Evolutionary conservation across 2,329 filamentous ascomycete genomes (phyloP), one percentile per base, ranked within the genome.

Genomic region (Pyricularia sp.): DNA sequence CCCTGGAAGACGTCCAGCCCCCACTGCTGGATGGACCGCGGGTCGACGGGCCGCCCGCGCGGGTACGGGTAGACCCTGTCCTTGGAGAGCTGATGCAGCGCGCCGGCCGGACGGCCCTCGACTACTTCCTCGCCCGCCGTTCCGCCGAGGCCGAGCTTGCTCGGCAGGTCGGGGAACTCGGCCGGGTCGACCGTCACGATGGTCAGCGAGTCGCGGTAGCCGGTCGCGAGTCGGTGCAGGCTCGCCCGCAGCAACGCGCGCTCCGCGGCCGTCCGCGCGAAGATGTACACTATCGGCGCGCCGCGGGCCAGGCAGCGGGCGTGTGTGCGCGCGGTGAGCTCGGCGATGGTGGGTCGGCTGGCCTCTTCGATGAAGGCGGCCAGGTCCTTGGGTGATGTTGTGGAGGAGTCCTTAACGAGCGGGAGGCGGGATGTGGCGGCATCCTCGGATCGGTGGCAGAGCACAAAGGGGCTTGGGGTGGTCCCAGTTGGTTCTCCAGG

Each of bases 211-310:
- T 77, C 73, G 72, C 78, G 76, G 70, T 80, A 76, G 28, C 68
- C 72, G 20, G 71, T 72, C 2, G 78, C 78, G n/a, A 80, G 76
- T 36, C 70, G 73, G 68, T 71, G 72, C 11, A 80, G 70, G 7
- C 71, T 70, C 25, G 70, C 68, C 10, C 78, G 75, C 12, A 79
- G 72, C 23, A 72, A 66, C 14, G 76, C 71, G 0, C 78, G 75
- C 36, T 76, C 73, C 6, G 68, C 30, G 36, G 76, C 73, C 28
- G 76, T 77, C 5, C 70, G 65, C 9, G 76, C 75, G 69, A 80
- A 79, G 65, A 80, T 70, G 70, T 80, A 80, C 63, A 80, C 73
- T 71, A 80, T 79, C 6, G 79, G 75, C 75, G 75, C 78, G 25
- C 74, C 77, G 63, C 76, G 77, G 74, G 78, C 74, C 25, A 78